These are phyloP conservation scores for Sphenostylis stenocarpa DNA, from an alignment of 306 rosid species.

Conservation along the genomic window DNA sequence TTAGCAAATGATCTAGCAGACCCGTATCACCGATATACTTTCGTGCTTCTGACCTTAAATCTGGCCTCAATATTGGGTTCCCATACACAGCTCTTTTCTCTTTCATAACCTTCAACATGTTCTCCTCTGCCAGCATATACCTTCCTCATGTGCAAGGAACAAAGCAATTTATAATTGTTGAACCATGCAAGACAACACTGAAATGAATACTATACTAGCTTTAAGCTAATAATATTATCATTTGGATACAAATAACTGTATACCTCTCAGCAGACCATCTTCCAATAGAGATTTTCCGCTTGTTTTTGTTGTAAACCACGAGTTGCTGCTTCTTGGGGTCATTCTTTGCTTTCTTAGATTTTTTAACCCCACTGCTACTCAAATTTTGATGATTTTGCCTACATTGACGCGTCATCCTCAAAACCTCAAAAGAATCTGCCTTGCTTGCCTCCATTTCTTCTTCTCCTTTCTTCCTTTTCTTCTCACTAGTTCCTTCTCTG, in stretches of 20 bases:
- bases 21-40: conserved; percentile 92
- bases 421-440: conserved; percentile 21
- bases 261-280: conserved; percentile 58
- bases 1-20: conserved; percentile 81
- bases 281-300: conserved; percentile 50
- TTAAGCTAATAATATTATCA: not conserved
- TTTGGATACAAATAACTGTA: not conserved
- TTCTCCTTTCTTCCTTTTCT: conserved; percentile 35
- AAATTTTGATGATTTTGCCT: conserved; percentile 39
- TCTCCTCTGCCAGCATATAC: conserved; percentile 77
- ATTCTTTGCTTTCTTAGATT: conserved; percentile 22
- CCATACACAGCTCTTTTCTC: conserved; percentile 62
- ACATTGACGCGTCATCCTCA: conserved; percentile 42
- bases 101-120: conserved; percentile 74
- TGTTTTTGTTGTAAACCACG: conserved; percentile 38
- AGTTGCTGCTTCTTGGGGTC: conserved; percentile 40
- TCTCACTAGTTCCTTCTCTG: not conserved
- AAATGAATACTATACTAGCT: not conserved
- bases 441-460: conserved; percentile 25
- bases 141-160: conserved; percentile 40
- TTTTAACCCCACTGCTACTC: conserved; percentile 26
- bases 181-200: not conserved
- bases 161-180: not conserved
- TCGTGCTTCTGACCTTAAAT: conserved; percentile 76
- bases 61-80: conserved; percentile 71